phyloP scores from a whole-genome alignment of 192 early-diverging fungal genomes.

The Radiomyces spectabilis region DNA sequence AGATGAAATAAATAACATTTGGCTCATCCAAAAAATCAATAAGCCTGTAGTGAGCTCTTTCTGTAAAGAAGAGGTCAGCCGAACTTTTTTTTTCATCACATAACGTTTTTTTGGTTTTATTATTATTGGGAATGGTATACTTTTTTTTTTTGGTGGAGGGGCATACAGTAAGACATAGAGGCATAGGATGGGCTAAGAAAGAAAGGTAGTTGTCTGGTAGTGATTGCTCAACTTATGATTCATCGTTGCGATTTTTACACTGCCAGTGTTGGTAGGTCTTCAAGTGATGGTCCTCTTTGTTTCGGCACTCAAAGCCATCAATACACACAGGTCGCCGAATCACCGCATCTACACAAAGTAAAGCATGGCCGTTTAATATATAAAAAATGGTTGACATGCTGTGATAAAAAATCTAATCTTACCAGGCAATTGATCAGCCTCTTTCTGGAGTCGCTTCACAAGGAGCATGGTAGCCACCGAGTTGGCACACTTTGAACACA shows the following conservation, averaged over 20 bases:
- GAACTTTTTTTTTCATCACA: not conserved
- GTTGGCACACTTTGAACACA: slow-evolving; percentile 7
- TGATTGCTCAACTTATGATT: not conserved
- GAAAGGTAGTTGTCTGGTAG: not conserved
- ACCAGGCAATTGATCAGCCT: not conserved
- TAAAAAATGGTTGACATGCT: not conserved
- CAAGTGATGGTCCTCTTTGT: not conserved
- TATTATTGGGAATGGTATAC: not conserved
- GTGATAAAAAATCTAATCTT: not conserved
- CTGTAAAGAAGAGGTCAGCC: not conserved
- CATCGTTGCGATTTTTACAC: not conserved
- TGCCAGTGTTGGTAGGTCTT: not conserved
- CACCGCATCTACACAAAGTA: no score
- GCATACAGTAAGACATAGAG: not conserved
- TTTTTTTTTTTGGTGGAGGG: not conserved
- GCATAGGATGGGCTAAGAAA: not conserved
- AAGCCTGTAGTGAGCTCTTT: no score
- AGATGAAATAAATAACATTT: no score
- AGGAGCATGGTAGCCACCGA: not conserved
- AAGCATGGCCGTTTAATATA: no score
- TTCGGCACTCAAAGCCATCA: not conserved
- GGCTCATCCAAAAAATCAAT: no score
- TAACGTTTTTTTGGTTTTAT: not conserved
- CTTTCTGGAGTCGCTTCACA: not conserved
- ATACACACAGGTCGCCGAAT: no score